A percentile compares a stretch with the other conserved stretches of the same genome.
Evolutionary conservation across 2,329 filamentous ascomycete species (phyloP).

Genomic region (Tolypocladium pustulatum): DNA sequence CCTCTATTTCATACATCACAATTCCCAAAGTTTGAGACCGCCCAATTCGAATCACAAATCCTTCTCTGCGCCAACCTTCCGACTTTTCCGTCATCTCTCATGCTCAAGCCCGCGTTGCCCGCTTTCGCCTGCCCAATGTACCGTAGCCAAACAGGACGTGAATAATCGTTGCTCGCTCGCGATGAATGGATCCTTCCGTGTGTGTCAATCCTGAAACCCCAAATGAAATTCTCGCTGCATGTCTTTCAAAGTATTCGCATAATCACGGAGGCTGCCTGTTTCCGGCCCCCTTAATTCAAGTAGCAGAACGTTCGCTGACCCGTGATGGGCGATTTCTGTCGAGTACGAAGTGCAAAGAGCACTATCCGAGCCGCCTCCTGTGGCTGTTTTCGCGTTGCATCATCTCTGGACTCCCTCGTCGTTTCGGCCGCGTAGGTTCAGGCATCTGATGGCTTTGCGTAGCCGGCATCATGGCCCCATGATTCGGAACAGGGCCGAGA

Average conservation of each 20-base stretch:
- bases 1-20: not conserved
- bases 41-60: not conserved
- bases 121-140: not conserved
- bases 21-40: not conserved
- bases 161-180: not conserved
- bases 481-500: slow-evolving; percentile 20
- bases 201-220: not conserved
- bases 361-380: slow-evolving; percentile 23
- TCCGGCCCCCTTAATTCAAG: not conserved
- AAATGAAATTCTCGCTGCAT: not conserved
- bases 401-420: slow-evolving; percentile 39
- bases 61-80: not conserved
- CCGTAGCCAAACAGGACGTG: not conserved
- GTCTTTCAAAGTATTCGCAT: not conserved
- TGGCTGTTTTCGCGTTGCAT: slow-evolving; percentile 34
- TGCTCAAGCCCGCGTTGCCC: not conserved
- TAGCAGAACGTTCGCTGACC: not conserved
- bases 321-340: not conserved
- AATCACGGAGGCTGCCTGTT: not conserved
- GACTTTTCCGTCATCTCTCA: not conserved
- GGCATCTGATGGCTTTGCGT: slow-evolving; percentile 24
- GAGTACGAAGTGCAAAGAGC: not conserved
- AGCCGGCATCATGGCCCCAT: slow-evolving; percentile 20
- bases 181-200: not conserved
- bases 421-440: slow-evolving; percentile 36